Base-by-base conservation (phyloP, 768 basidiomycete genomes). In the Lanmaoa pseudosensibilis region DNA sequence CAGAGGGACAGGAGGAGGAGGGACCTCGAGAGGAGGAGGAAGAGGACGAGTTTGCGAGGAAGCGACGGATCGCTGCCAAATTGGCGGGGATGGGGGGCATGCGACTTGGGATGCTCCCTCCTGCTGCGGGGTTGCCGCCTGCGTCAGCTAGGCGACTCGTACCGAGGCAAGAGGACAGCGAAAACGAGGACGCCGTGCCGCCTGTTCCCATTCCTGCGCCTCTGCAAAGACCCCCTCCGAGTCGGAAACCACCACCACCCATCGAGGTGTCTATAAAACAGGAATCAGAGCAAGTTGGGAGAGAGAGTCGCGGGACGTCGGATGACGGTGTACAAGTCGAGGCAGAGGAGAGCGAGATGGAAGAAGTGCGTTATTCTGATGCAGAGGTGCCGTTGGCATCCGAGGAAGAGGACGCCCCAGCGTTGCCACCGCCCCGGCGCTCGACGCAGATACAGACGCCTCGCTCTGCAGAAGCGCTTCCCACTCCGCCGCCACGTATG, bases 291-390 rank as follows among this genome's bases (percentile, higher is more conserved):
- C 65, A 60, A 12, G 76, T 73, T n/a, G 82, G 83, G 40, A 68
- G 75, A 11, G 79, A 76, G 58, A 77, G 80, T 64, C 59, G 69
- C 30, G 64, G 69, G 34, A 71, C 73, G 33, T 82, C 83, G 5
- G 84, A 85, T 19, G 87, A 89, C 44, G 81, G 81, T 11, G 84
- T 85, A 23, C 77, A 78, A 37, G 82, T 84, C 25, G 88, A 89
- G 55, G 82, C 79, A 7, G 87, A 88, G 64, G 87, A 89, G 62
- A 88, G 86, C 58, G 87, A 89, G 65, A 74, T 83, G 15, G 88
- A 90, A 60, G 87, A 89, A 60, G 81, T 86, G 10, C 75, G 71
- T 10, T 77, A 85, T 56, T 82, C 84, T 36, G 85, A 87, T 58
- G 79, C 75, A 10, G 71, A 67, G 23, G 68, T 59, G 7, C 71